These are phyloP conservation scores for Penicillium waksmanii DNA, from an alignment of 495 filamentous ascomycete genomes.

Conservation along the genomic window DNA sequence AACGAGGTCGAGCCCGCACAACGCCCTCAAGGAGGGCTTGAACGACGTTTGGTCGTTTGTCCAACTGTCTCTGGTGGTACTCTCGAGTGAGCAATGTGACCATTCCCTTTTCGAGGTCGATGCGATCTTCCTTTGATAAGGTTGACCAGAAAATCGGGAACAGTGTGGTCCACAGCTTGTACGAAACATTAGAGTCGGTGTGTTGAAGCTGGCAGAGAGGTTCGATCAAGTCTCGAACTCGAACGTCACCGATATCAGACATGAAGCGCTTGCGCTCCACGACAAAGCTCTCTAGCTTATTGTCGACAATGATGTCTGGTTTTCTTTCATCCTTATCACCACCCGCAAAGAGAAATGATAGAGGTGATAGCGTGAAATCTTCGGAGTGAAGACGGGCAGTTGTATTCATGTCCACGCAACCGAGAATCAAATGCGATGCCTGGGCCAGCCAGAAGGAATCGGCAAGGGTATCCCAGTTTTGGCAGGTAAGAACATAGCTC, in stretches of 20 bases:
- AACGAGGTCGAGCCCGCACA: conserved; percentile 77
- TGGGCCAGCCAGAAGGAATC: conserved; percentile 98
- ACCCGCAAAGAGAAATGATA: conserved; percentile 66
- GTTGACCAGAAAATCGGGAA: conserved; percentile 95
- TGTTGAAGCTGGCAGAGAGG: conserved; percentile 96
- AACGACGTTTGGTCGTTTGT: conserved; percentile 92
- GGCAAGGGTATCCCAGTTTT: conserved; percentile 94
- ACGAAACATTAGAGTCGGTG: conserved; percentile 74
- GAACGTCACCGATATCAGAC: conserved; percentile 78
- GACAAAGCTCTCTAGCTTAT: conserved; percentile 80
- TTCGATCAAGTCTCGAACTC: conserved; percentile 82
- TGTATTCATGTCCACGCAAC: conserved; percentile 83
- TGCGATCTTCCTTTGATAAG: conserved; percentile 80
- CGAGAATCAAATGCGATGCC: conserved; percentile 86
- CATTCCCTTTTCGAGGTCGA: conserved; percentile 88
- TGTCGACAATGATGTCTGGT: conserved; percentile 74
- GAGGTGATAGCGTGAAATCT: conserved; percentile 77
- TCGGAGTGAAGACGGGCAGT: conserved; percentile 74
- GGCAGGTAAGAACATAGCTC: conserved; percentile 84
- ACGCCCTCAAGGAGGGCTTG: conserved; percentile 86
- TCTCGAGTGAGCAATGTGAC: conserved; percentile 88
- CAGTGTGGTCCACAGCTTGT: conserved; percentile 85
- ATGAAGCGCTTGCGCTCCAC: conserved; percentile 78
- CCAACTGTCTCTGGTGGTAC: conserved; percentile 90
- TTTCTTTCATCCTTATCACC: conserved; percentile 72